Conservation (phyloP, 2,329 filamentous ascomycete species). For the Calonectria montana region DNA sequence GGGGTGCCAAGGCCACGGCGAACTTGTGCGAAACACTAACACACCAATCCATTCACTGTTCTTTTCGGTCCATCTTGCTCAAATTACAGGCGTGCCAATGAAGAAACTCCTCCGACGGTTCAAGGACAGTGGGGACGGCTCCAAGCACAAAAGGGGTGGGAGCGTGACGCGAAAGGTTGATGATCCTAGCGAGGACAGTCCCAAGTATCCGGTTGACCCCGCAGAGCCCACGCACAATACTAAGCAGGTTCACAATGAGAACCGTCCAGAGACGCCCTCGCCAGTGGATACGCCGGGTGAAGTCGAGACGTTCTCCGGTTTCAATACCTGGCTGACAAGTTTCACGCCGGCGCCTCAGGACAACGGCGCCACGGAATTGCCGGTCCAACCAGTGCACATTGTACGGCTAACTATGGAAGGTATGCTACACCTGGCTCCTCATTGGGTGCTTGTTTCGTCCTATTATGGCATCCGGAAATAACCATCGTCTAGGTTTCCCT, state of each 20-base stretch:
- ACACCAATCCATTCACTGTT: background rate
- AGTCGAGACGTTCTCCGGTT: conserved; percentile 3
- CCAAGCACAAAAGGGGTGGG: background rate
- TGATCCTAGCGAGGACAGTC: background rate
- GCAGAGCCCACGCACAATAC: background rate
- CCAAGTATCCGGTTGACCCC: conserved; percentile 1
- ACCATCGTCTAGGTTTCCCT: conserved; percentile 4
- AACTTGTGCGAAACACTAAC: background rate
- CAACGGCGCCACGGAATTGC: background rate
- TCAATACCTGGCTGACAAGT: conserved; percentile 6
- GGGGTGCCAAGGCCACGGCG: background rate
- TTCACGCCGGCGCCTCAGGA: background rate
- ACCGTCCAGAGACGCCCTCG: background rate
- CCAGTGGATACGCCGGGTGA: background rate
- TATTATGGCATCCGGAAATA: background rate
- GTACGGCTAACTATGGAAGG: conserved; percentile 2
- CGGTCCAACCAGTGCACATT: background rate
- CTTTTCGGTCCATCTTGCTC: background rate
- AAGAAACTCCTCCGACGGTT: background rate
- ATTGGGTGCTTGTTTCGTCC: too few relatives aligned
- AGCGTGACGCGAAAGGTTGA: background rate
- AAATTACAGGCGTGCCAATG: background rate
- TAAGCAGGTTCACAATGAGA: background rate
- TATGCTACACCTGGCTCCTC: background rate
- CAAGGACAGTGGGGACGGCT: background rate